Percentiles rank a stretch among this genome's conserved stretches.
Evolutionary conservation across 768 basidiomycete species (phyloP).

Genomic region (Neoboletus brunneissimus): DNA sequence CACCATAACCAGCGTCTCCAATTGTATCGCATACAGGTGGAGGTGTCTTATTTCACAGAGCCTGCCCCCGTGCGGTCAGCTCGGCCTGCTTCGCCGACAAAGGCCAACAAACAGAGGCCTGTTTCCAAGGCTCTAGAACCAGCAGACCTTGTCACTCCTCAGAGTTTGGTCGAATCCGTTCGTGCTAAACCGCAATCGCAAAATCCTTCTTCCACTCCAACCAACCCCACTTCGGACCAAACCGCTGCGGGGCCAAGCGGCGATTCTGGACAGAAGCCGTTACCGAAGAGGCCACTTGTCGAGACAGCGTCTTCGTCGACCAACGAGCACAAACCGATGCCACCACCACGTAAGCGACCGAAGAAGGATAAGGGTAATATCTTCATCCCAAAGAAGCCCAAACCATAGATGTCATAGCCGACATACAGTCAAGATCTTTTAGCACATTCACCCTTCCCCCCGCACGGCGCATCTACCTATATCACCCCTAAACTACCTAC

Average conservation of each 20-base stretch:
- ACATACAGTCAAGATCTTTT: neutral
- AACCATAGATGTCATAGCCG: constrained; percentile 18
- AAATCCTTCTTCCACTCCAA: neutral
- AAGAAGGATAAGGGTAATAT: constrained; percentile 39
- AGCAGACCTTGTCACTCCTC: constrained; percentile 39
- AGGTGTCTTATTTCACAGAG: constrained; percentile 39
- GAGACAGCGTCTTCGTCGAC: constrained; percentile 17
- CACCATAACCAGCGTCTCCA: neutral
- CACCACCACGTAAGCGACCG: constrained; percentile 29
- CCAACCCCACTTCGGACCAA: neutral
- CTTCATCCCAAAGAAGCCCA: constrained; percentile 64
- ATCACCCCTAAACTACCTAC: constrained; percentile 7
- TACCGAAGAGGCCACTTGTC: constrained; percentile 22
- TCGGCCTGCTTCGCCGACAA: constrained; percentile 22
- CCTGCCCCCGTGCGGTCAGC: constrained; percentile 15
- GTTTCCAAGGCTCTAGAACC: constrained; percentile 24
- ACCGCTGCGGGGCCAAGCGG: constrained; percentile 5
- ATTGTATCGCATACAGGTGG: constrained; percentile 23
- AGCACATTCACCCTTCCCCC: neutral
- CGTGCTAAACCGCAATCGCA: constrained; percentile 26
- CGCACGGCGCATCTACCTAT: constrained; percentile 1
- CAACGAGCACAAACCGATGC: constrained; percentile 26
- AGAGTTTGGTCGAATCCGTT: constrained; percentile 31
- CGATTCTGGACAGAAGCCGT: constrained; percentile 1
- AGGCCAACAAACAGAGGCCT: constrained; percentile 22